These are phyloP conservation scores for Phylloporus sp. DNA, from an alignment of 768 basidiomycete species.

Conservation along the genomic window DNA sequence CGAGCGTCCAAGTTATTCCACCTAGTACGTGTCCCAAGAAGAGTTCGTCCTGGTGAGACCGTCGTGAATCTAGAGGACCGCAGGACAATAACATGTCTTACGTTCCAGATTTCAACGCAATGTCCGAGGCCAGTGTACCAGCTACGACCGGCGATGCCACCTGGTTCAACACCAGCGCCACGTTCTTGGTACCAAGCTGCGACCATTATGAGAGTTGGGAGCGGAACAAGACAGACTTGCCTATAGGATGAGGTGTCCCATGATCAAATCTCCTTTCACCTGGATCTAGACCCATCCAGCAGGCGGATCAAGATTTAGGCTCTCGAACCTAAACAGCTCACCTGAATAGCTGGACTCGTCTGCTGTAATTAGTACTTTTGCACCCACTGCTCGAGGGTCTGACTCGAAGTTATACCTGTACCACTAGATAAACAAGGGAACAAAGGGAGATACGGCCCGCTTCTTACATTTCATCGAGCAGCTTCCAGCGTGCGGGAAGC, in stretches of 20 bases:
- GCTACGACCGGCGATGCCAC: conserved; percentile 58
- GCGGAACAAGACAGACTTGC: conserved; percentile 34
- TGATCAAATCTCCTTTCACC: conserved; percentile 47
- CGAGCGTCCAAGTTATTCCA: conserved; percentile 69
- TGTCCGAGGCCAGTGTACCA: conserved; percentile 86
- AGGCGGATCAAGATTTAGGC: background rate
- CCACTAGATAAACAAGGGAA: conserved; percentile 9
- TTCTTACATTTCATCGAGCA: conserved; percentile 57
- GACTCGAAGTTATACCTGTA: conserved; percentile 66
- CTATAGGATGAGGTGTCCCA: conserved; percentile 74
- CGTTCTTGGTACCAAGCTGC: conserved; percentile 81
- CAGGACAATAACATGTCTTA: conserved; percentile 25
- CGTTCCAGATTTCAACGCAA: conserved; percentile 72
- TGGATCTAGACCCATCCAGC: conserved; percentile 16
- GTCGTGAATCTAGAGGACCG: background rate
- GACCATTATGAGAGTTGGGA: background rate
- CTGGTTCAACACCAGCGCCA: conserved; percentile 56
- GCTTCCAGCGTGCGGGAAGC: conserved; percentile 48
- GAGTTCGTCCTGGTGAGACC: conserved; percentile 48
- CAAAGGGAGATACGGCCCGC: background rate
- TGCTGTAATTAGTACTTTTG: conserved; percentile 56
- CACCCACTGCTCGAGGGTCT: conserved; percentile 62
- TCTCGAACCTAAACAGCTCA: conserved; percentile 28
- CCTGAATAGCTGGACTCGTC: conserved; percentile 62
- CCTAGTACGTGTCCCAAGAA: conserved; percentile 72